Evolutionary conservation across 164 flowering plant species (phyloP), one percentile per base, ranked within the genome.

Genomic region (Pachysandra terminalis): DNA sequence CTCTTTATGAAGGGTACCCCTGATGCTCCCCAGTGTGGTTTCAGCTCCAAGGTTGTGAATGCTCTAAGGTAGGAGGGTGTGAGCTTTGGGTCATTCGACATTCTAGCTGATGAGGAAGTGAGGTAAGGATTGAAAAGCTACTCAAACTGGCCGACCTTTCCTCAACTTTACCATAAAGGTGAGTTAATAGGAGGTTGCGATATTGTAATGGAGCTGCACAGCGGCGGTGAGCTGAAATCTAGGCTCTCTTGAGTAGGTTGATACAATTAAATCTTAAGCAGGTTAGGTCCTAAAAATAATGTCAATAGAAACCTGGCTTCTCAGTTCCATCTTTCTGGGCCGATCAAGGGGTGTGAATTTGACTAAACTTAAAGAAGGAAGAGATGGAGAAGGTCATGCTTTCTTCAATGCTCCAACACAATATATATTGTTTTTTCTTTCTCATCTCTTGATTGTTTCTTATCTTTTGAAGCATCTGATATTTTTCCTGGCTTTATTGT

Each of bases 91-190:
- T 87, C 87, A 4, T 92, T 95, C 23, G 97, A 90, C 71, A 92
- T 95, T 58, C 70, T 95, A 64, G 68, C 68, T 2, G 93, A 95
- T 54, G 97, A 92, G 27, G 97, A 85, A 73, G 93, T 92, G 66
- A 83, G 97, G 75, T 90, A 89, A 74, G 97, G 97, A 2, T 59
- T 95, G 27, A 95, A 92, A 74, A 81, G 64, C 14, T 90, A 78
- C 81, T 93, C 97, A 0, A 92, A 95, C 75, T 92, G 98, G 98
- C 99, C 99, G 9, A 95, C 99, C 21, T 95, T 78, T 72, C 99
- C 99, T 3, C 91, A 86, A 78, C 79, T 95, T 32, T 95, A 91
- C 71, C 82, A 90, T 84, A 86, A 95, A 66, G 97, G 98, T 10
- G 97, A 95, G 80, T 65, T 95, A 63, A 72, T 95, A 6, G 99